Evolutionary conservation across 495 filamentous ascomycete genomes (phyloP), one percentile per base, ranked within the genome.

Genomic region (Cercophora scortea): DNA sequence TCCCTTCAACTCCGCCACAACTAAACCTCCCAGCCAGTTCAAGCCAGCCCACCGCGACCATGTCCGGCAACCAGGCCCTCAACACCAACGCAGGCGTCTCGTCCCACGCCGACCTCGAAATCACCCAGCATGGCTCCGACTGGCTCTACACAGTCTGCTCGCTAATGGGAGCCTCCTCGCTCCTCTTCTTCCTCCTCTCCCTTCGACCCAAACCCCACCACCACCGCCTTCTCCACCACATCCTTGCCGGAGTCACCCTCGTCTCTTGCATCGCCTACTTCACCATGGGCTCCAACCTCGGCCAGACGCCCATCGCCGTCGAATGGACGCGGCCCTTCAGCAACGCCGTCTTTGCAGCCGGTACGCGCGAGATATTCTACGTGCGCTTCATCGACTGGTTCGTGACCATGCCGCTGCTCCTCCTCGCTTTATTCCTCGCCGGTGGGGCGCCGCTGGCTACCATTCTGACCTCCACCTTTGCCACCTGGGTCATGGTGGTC

Each of bases 181-280:
- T 75, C 17, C 65, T 71, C 10, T 66, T 82, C 45, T 72, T 78
- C 53, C 64, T 48, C 6, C 55, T 69, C 42, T 62, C 67, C 12
- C 75, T 79, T 53, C 38, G 38, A n/a, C 68, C 58, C 3, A 78
- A 76, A 45, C 74, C 72, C 11, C 77, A 77, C 39, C 62, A 62
- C 25, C 70, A 83, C 16, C 78, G 86, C 13, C 60, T 87, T 53
- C 88, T 88, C 68, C 83, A 88, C 68, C 86, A 88, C 65, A 79
- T 88, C 60, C 79, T 79, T 4, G 78, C 80, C 25, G 66, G 69
- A 10, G 74, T 82, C 55, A 78, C 83, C 13, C 65, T 83, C 44
- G 78, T 87, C 15, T 79, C 82, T 7, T 68, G 79, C 18, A 79
- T 86, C 53, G 75, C 84, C 33, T 88, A 88, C 61, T 89, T 82